These are phyloP conservation scores for Aureoboletus auriporus DNA, from an alignment of 768 basidiomycete genomes.

Conservation along the genomic window DNA sequence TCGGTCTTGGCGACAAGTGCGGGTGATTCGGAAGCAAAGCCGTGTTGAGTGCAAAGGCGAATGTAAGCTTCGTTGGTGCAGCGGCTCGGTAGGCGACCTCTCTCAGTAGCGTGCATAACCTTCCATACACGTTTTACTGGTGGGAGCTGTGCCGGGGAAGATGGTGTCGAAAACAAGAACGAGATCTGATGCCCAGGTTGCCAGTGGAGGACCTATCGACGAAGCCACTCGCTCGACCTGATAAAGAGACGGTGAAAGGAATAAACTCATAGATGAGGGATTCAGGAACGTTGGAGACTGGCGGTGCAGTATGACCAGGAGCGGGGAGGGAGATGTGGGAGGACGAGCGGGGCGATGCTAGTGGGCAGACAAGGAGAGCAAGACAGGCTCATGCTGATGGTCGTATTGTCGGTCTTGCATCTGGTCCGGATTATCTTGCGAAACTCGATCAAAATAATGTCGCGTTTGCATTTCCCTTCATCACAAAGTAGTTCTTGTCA, in stretches of 20 bases:
- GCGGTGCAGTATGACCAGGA: slow-evolving; percentile 86
- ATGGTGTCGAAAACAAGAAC: no score
- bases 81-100: slow-evolving; percentile 52
- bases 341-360: slow-evolving; percentile 91
- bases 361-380: slow-evolving; percentile 79
- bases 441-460: no score
- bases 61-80: slow-evolving; percentile 61
- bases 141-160: no score
- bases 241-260: slow-evolving; percentile 25
- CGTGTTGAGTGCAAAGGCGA: slow-evolving; percentile 62
- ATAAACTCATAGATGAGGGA: slow-evolving; percentile 83
- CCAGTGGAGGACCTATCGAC: no score
- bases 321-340: slow-evolving; percentile 58
- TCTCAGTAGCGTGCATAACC: no score
- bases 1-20: slow-evolving; percentile 11
- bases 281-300: slow-evolving; percentile 97
- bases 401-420: no score
- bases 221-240: no score
- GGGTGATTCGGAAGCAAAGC: slow-evolving; percentile 42
- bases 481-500: slow-evolving; percentile 79
- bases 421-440: no score
- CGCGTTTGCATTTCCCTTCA: slow-evolving; percentile 38
- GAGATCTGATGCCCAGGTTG: no score
- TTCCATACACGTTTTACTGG: no score
- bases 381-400: slow-evolving; percentile 42